Conservation (phyloP, 805 yeast species). For the Wickerhamiella spandovensis region DNA sequence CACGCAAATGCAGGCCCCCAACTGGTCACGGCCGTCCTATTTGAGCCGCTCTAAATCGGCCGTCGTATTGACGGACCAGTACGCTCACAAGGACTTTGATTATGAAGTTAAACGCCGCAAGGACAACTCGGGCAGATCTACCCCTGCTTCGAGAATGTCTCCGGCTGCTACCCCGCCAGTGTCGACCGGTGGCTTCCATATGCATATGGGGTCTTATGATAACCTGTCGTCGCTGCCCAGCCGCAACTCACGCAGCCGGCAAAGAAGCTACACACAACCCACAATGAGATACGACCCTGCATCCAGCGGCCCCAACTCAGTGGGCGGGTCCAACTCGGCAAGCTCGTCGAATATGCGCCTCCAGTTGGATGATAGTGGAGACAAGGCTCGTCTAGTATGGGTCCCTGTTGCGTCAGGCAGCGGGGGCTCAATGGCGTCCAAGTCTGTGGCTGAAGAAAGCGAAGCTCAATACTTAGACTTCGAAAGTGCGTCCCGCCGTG, state of each 20-base stretch:
- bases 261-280: slow-evolving; percentile 13
- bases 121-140: neutral
- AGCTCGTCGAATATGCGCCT: slow-evolving; percentile 7
- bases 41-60: slow-evolving; percentile 1
- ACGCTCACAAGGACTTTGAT: neutral
- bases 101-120: neutral
- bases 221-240: neutral
- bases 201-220: neutral
- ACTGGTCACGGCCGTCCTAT: neutral
- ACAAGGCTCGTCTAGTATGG: slow-evolving; percentile 14
- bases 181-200: neutral
- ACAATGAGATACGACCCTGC: slow-evolving; percentile 11
- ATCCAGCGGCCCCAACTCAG: neutral
- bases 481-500: slow-evolving; percentile 1
- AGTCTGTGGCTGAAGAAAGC: neutral
- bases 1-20: neutral
- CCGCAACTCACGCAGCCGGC: slow-evolving; percentile 1
- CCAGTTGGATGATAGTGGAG: slow-evolving; percentile 13
- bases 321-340: neutral
- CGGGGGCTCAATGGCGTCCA: neutral
- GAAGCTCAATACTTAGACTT: neutral
- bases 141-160: neutral
- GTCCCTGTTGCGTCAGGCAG: slow-evolving; percentile 3
- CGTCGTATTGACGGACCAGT: neutral
- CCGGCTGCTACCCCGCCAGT: neutral